Base-by-base conservation (phyloP, 345 rosid genomes). In the Pistacia vera region DNA sequence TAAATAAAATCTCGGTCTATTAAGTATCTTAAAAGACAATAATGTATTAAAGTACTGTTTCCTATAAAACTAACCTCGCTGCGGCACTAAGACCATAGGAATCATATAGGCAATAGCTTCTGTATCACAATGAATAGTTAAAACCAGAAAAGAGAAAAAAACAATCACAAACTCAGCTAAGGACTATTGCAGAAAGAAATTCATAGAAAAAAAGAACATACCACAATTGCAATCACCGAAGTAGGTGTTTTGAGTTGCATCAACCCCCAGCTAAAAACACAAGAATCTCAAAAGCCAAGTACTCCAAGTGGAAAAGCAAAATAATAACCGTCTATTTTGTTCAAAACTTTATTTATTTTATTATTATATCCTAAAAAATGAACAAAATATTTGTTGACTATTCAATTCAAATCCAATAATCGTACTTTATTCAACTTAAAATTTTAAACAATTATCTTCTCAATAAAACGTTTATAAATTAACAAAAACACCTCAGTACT, bases 241-340 rank as follows among this genome's bases (percentile, higher is more conserved):
- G 94, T 90, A 11, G 86, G 63, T 54, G 61, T 73, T 89, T 85
- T 0, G 97, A 78, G 70, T 92, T 83, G 86, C 94, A 91, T 91
- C 67, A 83, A 2, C n/a, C n/a, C 77, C 96, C 92, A 60, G 98
- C 97, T 35, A 92, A 56, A 68, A 94, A 77, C 75, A 94, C 97
- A 66, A 94, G 86, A 68, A 90, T 70, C 90, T 92, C 97, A 52
- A 87, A 90, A n/a, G 96, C 96, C 98, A 97, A 88, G 35, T 79
- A 86, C 79, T 90, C 97, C 85, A 94, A 83, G 77, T 87, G 77
- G 57, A 12, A 71, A 54, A 46, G 51, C n/a, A n/a, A n/a, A n/a
- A n/a, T n/a, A n/a, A n/a, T n/a, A n/a, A n/a, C n/a, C n/a, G n/a
- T n/a, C n/a, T n/a, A n/a, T n/a, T n/a, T n/a, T n/a, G n/a, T n/a